A percentile compares a stretch with the other conserved stretches of the same genome.
These are phyloP conservation scores for Pseudotulostoma volvatum DNA, from an alignment of 495 filamentous ascomycete species.

Conservation along the genomic window DNA sequence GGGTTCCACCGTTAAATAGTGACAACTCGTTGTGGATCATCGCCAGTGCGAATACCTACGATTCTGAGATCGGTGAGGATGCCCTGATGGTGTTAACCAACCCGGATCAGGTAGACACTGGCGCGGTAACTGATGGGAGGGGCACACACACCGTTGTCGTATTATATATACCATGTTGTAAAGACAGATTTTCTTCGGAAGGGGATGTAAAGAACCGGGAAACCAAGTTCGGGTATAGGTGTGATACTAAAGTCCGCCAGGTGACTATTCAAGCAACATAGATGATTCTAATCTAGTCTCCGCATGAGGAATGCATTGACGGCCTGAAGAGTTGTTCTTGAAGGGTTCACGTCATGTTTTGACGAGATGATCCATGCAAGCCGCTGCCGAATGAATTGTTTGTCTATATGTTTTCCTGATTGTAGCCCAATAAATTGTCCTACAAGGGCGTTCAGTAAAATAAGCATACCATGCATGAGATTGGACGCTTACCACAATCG, in stretches of 20 bases:
- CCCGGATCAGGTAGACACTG: conserved; percentile 44
- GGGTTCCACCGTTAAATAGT: conserved; percentile 62
- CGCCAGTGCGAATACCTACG: conserved; percentile 48
- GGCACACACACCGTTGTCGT: conserved; percentile 20
- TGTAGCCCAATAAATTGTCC: conserved; percentile 17
- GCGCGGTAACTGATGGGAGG: conserved; percentile 37
- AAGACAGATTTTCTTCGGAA: background rate
- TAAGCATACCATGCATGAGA: too few relatives aligned
- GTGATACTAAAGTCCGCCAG: too few relatives aligned
- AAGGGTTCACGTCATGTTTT: conserved; percentile 60
- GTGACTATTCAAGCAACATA: too few relatives aligned
- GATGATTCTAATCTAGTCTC: conserved; percentile 22
- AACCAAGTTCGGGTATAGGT: too few relatives aligned
- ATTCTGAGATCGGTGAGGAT: conserved; percentile 42
- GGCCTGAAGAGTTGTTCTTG: conserved; percentile 63
- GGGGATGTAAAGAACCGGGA: too few relatives aligned
- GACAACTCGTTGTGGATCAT: conserved; percentile 43
- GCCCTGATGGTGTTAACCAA: conserved; percentile 49
- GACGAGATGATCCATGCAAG: conserved; percentile 64
- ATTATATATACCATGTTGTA: background rate
- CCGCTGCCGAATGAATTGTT: conserved; percentile 57
- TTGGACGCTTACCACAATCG: conserved; percentile 38
- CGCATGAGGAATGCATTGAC: conserved; percentile 79
- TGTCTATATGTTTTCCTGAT: conserved; percentile 35
- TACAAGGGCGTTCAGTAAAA: conserved; percentile 8